A percentile compares a stretch with the other conserved stretches of the same genome.
These are phyloP conservation scores for Blastobotrys proliferans DNA, from an alignment of 1,139 yeast species.

Conservation along the genomic window DNA sequence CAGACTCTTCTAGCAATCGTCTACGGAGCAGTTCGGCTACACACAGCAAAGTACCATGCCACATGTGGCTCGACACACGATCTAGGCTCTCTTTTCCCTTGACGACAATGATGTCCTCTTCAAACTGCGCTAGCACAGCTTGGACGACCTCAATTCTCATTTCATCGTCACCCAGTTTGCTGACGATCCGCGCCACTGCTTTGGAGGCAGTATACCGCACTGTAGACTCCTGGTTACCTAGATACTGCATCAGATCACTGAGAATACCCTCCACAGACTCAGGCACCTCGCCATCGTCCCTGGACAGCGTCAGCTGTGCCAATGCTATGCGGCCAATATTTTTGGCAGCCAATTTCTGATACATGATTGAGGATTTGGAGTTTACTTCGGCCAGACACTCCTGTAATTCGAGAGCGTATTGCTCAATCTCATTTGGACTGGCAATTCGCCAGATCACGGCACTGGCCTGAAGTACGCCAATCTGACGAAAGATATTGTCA, in stretches of 20 bases:
- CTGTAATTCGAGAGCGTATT: constrained; percentile 6
- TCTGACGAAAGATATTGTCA: constrained; percentile 13
- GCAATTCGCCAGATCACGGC: constrained; percentile 20
- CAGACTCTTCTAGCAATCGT: constrained; percentile 22
- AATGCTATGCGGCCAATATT: constrained; percentile 37
- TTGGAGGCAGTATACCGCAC: constrained; percentile 46
- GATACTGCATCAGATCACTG: constrained; percentile 31
- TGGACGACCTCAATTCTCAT: constrained; percentile 36
- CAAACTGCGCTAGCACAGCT: constrained; percentile 32
- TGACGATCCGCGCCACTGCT: constrained; percentile 41
- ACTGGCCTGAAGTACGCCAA: constrained; percentile 27
- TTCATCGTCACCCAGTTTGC: constrained; percentile 26
- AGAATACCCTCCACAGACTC: constrained; percentile 42
- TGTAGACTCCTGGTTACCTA: constrained; percentile 38
- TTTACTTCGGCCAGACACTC: constrained; percentile 3
- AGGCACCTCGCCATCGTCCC: constrained; percentile 16
- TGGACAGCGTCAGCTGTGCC: constrained; percentile 16
- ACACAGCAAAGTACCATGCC: constrained; percentile 45
- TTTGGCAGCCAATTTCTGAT: constrained; percentile 32
- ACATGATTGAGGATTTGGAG: constrained; percentile 6
- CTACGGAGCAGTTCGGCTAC: constrained; percentile 45
- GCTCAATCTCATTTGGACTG: constrained; percentile 15
- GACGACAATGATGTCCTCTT: constrained; percentile 19
- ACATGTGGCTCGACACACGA: constrained; percentile 34
- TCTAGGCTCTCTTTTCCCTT: constrained; percentile 17